Percentiles rank a stretch among this genome's conserved stretches.
phyloP scores from a whole-genome alignment of 2,329 filamentous ascomycete genomes.

The Exophiala sp. region DNA sequence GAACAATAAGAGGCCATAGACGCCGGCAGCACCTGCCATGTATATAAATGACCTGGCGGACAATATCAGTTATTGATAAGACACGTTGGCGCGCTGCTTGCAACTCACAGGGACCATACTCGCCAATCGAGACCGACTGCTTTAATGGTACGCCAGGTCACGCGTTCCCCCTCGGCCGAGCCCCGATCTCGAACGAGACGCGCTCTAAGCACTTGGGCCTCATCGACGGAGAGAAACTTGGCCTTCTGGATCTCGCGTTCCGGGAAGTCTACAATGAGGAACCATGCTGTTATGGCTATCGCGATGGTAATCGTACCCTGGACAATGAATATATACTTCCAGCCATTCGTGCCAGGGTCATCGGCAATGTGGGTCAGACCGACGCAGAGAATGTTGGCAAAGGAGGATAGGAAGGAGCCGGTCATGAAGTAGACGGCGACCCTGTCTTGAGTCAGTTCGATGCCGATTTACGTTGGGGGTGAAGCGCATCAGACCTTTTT shows the following conservation, averaged over 20 bases:
- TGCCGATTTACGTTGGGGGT: neutral
- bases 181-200: constrained; percentile 60
- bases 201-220: constrained; percentile 53
- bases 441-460: constrained; percentile 15
- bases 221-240: constrained; percentile 54
- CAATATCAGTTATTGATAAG: neutral
- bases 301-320: constrained; percentile 47
- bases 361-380: constrained; percentile 7
- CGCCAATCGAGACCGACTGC: constrained; percentile 46
- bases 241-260: constrained; percentile 56
- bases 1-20: constrained; percentile 66
- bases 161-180: constrained; percentile 52
- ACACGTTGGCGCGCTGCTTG: too few relatives aligned
- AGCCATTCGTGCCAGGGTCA: constrained; percentile 46
- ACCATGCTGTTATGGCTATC: neutral
- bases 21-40: constrained; percentile 48
- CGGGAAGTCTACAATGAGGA: constrained; percentile 50
- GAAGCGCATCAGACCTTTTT: constrained; percentile 25
- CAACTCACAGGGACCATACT: constrained; percentile 51
- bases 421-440: constrained; percentile 32
- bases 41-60: constrained; percentile 5
- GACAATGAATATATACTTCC: constrained; percentile 72
- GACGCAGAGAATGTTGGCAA: constrained; percentile 8
- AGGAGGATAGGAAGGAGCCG: constrained; percentile 32
- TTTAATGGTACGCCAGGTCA: constrained; percentile 36